Percentiles rank a stretch among this genome's conserved stretches.
phyloP scores from a whole-genome alignment of 2,329 filamentous ascomycete genomes.

The Cytospora piceae region DNA sequence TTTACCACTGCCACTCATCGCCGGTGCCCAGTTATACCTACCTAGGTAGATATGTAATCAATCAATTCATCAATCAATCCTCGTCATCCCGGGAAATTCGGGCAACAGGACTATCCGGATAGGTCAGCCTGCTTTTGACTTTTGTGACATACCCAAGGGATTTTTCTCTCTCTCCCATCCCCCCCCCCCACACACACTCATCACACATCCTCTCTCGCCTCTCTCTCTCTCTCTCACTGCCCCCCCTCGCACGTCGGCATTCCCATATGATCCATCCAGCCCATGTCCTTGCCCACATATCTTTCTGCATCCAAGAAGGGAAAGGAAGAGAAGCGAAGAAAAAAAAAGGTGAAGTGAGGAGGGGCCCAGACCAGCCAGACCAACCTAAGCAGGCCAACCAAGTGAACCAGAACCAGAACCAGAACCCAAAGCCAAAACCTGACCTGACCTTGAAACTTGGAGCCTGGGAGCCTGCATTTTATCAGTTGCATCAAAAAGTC shows the following conservation, averaged over 20 bases:
- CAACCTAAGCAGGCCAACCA: too few species aligned
- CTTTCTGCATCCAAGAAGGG: not conserved
- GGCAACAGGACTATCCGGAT: not conserved
- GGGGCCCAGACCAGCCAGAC: not conserved
- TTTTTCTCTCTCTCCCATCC: not conserved
- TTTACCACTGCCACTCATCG: too few species aligned
- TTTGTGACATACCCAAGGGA: not conserved
- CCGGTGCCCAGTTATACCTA: too few species aligned
- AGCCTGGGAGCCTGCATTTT: too few species aligned
- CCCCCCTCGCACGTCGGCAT: not conserved
- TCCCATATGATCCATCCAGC: not conserved
- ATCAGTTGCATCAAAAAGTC: too few species aligned
- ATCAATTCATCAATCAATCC: too few species aligned
- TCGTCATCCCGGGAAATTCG: not conserved
- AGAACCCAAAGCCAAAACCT: too few species aligned
- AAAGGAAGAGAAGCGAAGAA: not conserved
- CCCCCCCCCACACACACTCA: not conserved
- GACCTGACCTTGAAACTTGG: too few species aligned
- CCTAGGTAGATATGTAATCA: too few species aligned
- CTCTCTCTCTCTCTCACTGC: not conserved
- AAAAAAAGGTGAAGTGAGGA: not conserved
- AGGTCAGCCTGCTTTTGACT: not conserved
- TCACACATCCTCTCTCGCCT: too few species aligned
- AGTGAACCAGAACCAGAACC: too few species aligned
- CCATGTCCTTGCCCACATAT: not conserved